Conservation (phyloP, 2,329 filamentous ascomycete genomes). For the Aspergillus fumigatus region DNA sequence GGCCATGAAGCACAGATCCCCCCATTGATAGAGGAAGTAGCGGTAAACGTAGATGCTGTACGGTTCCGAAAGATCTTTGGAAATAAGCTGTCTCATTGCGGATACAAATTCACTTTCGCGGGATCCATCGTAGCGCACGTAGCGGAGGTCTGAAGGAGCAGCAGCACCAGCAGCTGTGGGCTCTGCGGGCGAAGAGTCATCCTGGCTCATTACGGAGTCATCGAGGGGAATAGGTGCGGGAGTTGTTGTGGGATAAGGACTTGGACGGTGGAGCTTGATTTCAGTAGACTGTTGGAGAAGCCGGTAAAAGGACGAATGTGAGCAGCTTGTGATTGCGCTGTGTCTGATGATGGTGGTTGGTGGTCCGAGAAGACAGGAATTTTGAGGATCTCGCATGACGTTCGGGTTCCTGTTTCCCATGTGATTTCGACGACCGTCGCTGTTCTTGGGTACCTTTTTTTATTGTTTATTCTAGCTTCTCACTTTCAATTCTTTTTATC, state of each 20-base stretch:
- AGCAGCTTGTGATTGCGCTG: not conserved
- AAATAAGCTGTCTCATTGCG: conserved; percentile 86
- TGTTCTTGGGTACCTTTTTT: not conserved
- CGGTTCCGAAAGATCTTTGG: conserved; percentile 92
- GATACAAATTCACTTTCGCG: conserved; percentile 68
- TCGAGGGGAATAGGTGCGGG: conserved; percentile 9
- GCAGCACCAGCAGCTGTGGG: conserved; percentile 8
- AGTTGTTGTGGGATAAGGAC: not conserved
- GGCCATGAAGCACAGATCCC: conserved; percentile 87
- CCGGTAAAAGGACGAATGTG: not conserved
- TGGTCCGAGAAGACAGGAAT: not conserved
- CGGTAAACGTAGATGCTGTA: conserved; percentile 99
- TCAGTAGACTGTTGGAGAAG: not conserved
- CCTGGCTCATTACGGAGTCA: conserved; percentile 26
- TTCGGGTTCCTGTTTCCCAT: conserved; percentile 14
- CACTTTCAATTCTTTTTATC: not conserved
- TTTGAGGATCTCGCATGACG: not conserved
- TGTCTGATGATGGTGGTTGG: not conserved
- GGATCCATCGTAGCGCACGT: conserved; percentile 55
- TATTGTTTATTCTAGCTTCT: not conserved
- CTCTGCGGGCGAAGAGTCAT: conserved; percentile 14
- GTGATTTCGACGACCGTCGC: conserved; percentile 13
- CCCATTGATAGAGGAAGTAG: conserved; percentile 98
- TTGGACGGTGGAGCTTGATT: not conserved
- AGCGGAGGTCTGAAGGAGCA: conserved; percentile 47